Evolutionary conservation across 2,329 filamentous ascomycete genomes (phyloP), one percentile per base, ranked within the genome.

Genomic region (Fusarium sp.): DNA sequence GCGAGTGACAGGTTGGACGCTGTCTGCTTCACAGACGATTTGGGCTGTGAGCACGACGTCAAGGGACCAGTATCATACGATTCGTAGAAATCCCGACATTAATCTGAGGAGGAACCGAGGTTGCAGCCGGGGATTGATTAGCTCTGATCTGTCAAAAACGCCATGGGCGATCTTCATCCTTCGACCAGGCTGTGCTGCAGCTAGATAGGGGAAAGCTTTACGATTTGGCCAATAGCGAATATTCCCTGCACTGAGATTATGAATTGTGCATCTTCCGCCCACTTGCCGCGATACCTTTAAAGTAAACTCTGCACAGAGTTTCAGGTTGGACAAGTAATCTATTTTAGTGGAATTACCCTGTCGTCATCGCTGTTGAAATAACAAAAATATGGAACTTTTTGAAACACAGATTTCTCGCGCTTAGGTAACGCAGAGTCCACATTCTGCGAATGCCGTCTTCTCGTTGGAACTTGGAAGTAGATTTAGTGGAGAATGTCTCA

Each of bases 1-100:
- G 79, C 83, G 2, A 83, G 82, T 51, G 83, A 84, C 62, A 73
- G 77, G 11, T 49, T 83, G 60, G 61, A 66, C 3, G 68, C 75
- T 9, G 76, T 81, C 3, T 83, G 82, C 64, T 72, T 76, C 35
- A 69, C 68, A 1, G 78, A 80, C 42, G 68, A 62, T 9, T 45
- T 82, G 49, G 73, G 65, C 41, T 83, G 82, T 31, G 73, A 80
- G 21, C 21, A 56, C 48, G 58, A 42, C 9, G 48, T 38, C 15
- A 21, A 57, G 19, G 63, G 70, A 14, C 73, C 73, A 10, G 57
- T 75, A 46, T 72, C 64, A 25, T 72, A 72, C 33, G 45, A 72
- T 49, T 69, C 23, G 25, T 58, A 33, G 10, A 19, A 35, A 25
- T 45, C 27, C 33, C n/a, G 10, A 23, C 31, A 46, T 38, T 10